Evolutionary conservation across 2,329 filamentous ascomycete species (phyloP).

Genomic region (Penicillium psychrosexuale): DNA sequence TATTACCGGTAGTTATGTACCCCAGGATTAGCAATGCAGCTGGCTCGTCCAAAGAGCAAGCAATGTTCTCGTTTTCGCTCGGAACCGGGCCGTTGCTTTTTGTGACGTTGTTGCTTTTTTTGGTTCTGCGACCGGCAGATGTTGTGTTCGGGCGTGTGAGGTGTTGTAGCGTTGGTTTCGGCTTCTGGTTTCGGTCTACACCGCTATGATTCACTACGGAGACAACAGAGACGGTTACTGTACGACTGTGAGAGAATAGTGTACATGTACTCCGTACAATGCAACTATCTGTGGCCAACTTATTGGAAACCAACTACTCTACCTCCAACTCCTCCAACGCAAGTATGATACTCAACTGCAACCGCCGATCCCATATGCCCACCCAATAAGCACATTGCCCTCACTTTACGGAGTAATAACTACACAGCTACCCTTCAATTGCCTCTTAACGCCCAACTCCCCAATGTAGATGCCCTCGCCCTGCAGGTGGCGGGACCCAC

Average conservation of each 20-base stretch:
- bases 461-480: not conserved
- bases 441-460: not conserved
- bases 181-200: constrained; percentile 1
- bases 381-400: not conserved
- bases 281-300: not conserved
- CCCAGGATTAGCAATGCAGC: constrained; percentile 23
- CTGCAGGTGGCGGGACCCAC: constrained; percentile 24
- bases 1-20: constrained; percentile 8
- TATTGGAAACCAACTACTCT: not conserved
- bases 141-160: not conserved
- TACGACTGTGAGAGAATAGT: not conserved
- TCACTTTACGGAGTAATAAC: no score
- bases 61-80: not conserved
- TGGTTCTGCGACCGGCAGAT: not conserved
- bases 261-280: not conserved
- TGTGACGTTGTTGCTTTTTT: not conserved
- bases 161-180: not conserved
- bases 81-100: not conserved
- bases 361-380: not conserved
- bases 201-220: constrained; percentile 3
- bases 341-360: not conserved
- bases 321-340: not conserved
- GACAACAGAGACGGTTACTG: no score
- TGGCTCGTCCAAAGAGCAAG: constrained; percentile 1
- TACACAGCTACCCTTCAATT: no score